Percentiles rank a stretch among this genome's conserved stretches.
These are phyloP conservation scores for Brettanomyces anomalus DNA, from an alignment of 805 yeast genomes.

Conservation along the genomic window DNA sequence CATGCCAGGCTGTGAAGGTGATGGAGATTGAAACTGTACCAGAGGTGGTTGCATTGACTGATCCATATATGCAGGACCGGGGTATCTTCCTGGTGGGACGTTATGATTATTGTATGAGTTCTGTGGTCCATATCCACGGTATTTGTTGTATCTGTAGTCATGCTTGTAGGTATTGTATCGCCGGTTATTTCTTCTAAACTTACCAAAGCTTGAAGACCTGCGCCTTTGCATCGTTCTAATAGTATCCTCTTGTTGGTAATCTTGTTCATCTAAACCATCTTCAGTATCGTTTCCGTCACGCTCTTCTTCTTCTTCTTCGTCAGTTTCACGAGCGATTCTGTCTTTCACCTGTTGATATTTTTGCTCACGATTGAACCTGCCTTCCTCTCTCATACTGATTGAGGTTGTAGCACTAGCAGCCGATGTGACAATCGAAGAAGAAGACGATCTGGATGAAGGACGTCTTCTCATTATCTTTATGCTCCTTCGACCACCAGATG, in stretches of 20 bases:
- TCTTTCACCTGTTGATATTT: slow-evolving; percentile 32
- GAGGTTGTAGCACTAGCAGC: slow-evolving; percentile 4
- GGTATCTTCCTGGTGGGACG: too few species aligned
- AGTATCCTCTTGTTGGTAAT: not conserved
- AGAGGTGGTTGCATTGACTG: too few species aligned
- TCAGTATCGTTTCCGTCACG: slow-evolving; percentile 19
- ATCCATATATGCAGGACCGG: too few species aligned
- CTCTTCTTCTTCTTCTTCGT: slow-evolving; percentile 13
- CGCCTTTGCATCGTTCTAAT: not conserved
- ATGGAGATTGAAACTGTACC: too few species aligned
- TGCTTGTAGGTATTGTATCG: slow-evolving; percentile 1
- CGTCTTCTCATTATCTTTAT: slow-evolving; percentile 5
- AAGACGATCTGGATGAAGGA: not conserved
- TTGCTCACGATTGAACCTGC: slow-evolving; percentile 33
- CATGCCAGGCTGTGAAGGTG: too few species aligned
- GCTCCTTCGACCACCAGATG: not conserved
- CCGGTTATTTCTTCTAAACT: slow-evolving; percentile 1
- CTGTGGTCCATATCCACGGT: too few species aligned
- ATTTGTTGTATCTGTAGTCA: not conserved
- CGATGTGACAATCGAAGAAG: slow-evolving; percentile 3
- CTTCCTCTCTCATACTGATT: slow-evolving; percentile 20
- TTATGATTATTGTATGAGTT: too few species aligned
- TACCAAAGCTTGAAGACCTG: not conserved
- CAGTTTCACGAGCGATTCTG: slow-evolving; percentile 25
- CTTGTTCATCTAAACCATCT: slow-evolving; percentile 1